phyloP scores from a whole-genome alignment of 148 eudicot species.

The Polygonum maritimum region DNA sequence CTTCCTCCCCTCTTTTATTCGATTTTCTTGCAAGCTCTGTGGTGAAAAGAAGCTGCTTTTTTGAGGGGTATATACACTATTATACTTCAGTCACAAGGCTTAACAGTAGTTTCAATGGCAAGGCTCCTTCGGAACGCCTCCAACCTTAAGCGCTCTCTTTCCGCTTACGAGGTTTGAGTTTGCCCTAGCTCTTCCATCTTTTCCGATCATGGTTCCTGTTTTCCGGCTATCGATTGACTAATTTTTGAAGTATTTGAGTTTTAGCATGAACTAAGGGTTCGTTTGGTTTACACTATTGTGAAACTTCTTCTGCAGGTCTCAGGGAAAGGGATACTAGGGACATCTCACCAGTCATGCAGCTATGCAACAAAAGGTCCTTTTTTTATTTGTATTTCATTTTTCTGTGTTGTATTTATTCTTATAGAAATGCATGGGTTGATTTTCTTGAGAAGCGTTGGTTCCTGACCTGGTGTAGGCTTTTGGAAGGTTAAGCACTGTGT shows the following conservation, averaged over 20 bases:
- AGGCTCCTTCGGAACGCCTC: constrained; percentile 40
- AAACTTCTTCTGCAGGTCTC: constrained; percentile 21
- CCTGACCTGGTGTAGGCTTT: background rate
- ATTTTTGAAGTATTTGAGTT: background rate
- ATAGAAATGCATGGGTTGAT: background rate
- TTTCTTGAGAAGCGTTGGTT: background rate
- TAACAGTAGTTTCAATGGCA: constrained; percentile 24
- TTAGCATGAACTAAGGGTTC: background rate
- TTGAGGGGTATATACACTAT: background rate
- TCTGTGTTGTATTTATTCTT: background rate
- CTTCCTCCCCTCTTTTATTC: background rate
- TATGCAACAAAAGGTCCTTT: constrained; percentile 33
- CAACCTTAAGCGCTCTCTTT: constrained; percentile 23
- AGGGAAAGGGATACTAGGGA: constrained; percentile 24
- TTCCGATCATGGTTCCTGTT: background rate
- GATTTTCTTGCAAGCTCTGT: background rate
- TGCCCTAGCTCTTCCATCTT: background rate
- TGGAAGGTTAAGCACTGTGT: background rate
- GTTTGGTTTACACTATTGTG: background rate
- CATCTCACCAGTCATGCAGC: constrained; percentile 19
- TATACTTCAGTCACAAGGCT: background rate
- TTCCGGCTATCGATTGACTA: too few relatives aligned
- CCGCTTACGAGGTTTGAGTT: constrained; percentile 20
- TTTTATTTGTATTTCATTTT: background rate
- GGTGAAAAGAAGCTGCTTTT: background rate